Base-by-base conservation (phyloP, 2,329 filamentous ascomycete species). In the Sclerotinia nivalis region DNA sequence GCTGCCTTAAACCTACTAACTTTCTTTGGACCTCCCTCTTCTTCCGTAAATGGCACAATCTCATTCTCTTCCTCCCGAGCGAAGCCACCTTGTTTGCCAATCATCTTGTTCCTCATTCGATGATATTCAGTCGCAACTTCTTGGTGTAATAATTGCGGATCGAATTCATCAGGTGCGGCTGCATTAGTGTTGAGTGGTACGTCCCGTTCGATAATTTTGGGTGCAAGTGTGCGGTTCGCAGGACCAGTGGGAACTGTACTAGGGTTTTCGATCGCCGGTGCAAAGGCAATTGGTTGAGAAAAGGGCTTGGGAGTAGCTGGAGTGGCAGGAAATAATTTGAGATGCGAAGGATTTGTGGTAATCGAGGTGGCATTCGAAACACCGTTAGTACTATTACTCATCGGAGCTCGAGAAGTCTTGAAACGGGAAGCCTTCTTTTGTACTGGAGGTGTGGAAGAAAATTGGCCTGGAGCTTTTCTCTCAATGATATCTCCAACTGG, bases 101-200 rank as follows among this genome's bases (percentile, higher is more conserved):
- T 93, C 80, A 96, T 89, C 76, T 87, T 88, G 78, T 94, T 97
- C 28, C 95, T 90, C 79, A 92, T 84, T 58, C 88, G 89, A 79
- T 97, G 91, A 79, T 97, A 97, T 77, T 96, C 92, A 50, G 88
- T 87, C 10, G 92, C 90, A 20, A 97, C 89, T 79, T 97, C 91
- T 72, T 92, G 89, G 67, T 91, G 86, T 65, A 95, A 83, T 43
- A 94, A 82, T 28, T 88, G 84, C 7, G 91, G 87, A 74, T 97
- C 91, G 52, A 95, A 83, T 73, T 92, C 89, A 74, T 91, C 87
- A 0, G 88, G 87, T 71, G 85, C 82, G 1, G 82, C 52, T 13
- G 72, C 70, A 18, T 68, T 68, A 1, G 81, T 80, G 10, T 78
- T 73, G 37, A 74, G 73, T 1, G 74, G 69, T 2, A 80, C 77